Conservation (phyloP, 257 asterid species). For the Anisodus tanguticus region DNA sequence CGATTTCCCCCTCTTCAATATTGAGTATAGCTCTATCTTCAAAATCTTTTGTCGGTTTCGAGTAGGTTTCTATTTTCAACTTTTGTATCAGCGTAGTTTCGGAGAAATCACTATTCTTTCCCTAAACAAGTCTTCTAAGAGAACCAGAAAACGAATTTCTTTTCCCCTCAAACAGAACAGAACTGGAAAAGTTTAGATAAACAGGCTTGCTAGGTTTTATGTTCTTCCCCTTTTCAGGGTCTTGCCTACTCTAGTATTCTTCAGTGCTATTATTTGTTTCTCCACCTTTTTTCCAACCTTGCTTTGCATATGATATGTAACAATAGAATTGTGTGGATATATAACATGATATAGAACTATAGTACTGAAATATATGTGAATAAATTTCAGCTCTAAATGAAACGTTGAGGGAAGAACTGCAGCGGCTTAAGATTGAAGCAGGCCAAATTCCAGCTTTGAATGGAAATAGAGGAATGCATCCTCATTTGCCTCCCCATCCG, state of each 20-base stretch:
- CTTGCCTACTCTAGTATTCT: not conserved
- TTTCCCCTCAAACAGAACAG: not conserved
- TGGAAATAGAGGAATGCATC: slow-evolving; percentile 51
- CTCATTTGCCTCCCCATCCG: slow-evolving; percentile 53
- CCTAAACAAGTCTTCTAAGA: slow-evolving; percentile 3
- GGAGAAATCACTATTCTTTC: not conserved
- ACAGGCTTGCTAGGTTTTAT: not conserved
- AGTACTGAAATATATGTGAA: not conserved
- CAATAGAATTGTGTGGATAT: not conserved
- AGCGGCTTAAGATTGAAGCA: slow-evolving; percentile 82
- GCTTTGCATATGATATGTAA: not conserved
- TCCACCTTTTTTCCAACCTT: not conserved
- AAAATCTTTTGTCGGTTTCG: not conserved
- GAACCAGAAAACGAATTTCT: not conserved
- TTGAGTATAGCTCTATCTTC: not conserved
- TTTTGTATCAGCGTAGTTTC: not conserved
- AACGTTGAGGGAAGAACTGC: slow-evolving; percentile 76
- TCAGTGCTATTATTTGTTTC: not conserved
- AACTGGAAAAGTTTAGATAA: not conserved
- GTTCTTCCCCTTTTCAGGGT: not conserved
- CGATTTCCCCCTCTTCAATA: not conserved
- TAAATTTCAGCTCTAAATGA: slow-evolving; percentile 71
- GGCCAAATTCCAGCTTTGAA: slow-evolving; percentile 54
- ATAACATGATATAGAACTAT: not conserved
- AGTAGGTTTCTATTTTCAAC: not conserved